phyloP scores from a whole-genome alignment of 495 filamentous ascomycete genomes.

The Penicillium bialowiezense region DNA sequence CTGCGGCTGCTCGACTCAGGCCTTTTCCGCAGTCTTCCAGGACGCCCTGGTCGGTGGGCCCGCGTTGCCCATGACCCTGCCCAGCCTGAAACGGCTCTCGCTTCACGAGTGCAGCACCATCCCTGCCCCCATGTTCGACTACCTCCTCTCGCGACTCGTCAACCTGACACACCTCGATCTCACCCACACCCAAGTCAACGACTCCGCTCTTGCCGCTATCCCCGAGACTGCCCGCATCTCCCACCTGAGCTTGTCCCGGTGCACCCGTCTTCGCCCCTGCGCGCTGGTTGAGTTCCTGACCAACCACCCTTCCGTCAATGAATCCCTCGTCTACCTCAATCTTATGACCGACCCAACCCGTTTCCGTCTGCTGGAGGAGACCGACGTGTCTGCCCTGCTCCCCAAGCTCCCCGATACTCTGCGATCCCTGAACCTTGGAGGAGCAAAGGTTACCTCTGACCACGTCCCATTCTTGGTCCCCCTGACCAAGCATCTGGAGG shows the following conservation, averaged over 20 bases:
- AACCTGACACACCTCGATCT: constrained; percentile 79
- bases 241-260: constrained; percentile 78
- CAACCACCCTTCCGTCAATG: constrained; percentile 66
- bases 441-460: constrained; percentile 62
- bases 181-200: constrained; percentile 74
- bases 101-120: constrained; percentile 81
- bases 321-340: constrained; percentile 69
- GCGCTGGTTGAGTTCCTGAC: constrained; percentile 69
- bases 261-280: constrained; percentile 64
- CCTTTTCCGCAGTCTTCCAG: constrained; percentile 63
- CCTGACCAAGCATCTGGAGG: constrained; percentile 77
- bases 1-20: constrained; percentile 70
- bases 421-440: constrained; percentile 73
- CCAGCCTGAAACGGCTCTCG: constrained; percentile 64
- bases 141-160: constrained; percentile 64
- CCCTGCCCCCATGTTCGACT: constrained; percentile 63
- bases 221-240: constrained; percentile 70
- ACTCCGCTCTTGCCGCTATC: constrained; percentile 68
- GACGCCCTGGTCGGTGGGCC: constrained; percentile 42
- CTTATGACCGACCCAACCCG: constrained; percentile 70
- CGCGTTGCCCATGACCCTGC: constrained; percentile 46
- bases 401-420: constrained; percentile 66
- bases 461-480: constrained; percentile 66
- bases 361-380: constrained; percentile 65
- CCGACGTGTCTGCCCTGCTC: constrained; percentile 64